Evolutionary conservation across 495 filamentous ascomycete species (phyloP), one percentile per base, ranked within the genome.

Genomic region (Entonaema liquescens): DNA sequence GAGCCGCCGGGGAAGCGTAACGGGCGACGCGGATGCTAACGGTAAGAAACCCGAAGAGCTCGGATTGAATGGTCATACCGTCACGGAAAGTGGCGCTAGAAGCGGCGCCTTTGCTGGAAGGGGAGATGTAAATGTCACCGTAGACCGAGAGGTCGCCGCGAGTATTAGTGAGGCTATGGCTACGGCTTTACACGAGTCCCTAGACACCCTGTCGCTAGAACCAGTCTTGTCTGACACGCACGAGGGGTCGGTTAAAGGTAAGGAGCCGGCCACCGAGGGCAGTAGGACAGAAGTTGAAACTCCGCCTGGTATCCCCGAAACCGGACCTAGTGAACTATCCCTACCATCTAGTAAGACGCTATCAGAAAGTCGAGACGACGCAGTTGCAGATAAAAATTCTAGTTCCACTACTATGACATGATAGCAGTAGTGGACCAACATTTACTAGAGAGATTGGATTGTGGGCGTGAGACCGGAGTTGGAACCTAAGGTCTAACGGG

Each of bases 1-100:
- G 5, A 80, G 74, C 56, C 68, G 74, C 59, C 67, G 65, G 56
- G 76, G 72, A 58, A 79, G 72, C 70, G 71, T 71, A 70, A 70
- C 67, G 44, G 76, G 70, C 56, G 74, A 67, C 1, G 68, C 36
- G 11, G 59, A 55, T 44, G 71, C 50, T 5, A 64, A 53, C 17
- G 59, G n/a, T 23, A 59, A 59, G 28, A 66, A 62, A 42, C 21
- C 62, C 21, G 70, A 61, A 35, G 73, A 59, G 23, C 54, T 55
- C 25, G 64, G 54, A 26, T 7, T 69, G 17, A 65, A 64, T 53
- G 67, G 71, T 0, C 13, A 40, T 17, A 28, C 55, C 9, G 17
- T 21, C 12, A 15, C 31, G 12, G 38, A 57, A n/a, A 36, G 49
- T 17, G 21, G 23, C 5, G 4, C n/a, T 21, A 40, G 21, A 15